Evolutionary conservation across 768 basidiomycete species (phyloP).

Genomic region (Albatrellus ellisii): DNA sequence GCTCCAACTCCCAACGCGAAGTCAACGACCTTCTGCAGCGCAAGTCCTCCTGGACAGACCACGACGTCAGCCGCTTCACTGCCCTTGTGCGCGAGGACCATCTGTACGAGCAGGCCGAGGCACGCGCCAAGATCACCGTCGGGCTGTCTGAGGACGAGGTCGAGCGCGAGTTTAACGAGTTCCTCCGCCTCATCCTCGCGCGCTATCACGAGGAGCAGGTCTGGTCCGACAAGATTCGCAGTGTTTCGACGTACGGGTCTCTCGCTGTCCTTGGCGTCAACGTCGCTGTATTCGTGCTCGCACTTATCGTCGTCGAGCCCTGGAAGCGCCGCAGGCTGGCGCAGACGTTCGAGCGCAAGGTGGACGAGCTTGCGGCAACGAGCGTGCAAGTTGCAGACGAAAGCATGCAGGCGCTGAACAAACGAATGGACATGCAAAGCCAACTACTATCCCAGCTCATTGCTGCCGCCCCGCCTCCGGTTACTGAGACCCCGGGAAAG

Average conservation of each 20-base stretch:
- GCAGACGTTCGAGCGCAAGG: constrained; percentile 80
- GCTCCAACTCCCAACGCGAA: constrained; percentile 83
- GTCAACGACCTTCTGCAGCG: constrained; percentile 92
- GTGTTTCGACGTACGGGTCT: constrained; percentile 87
- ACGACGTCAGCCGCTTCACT: constrained; percentile 81
- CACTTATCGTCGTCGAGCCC: constrained; percentile 87
- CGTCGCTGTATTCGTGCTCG: constrained; percentile 78
- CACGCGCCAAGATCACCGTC: constrained; percentile 51
- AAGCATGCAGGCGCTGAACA: constrained; percentile 3
- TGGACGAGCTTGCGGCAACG: constrained; percentile 38
- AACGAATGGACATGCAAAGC: constrained; percentile 9
- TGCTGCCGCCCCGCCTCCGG: background rate
- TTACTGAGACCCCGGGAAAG: no score
- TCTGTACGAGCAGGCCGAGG: constrained; percentile 68
- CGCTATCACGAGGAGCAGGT: constrained; percentile 98
- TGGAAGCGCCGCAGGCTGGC: constrained; percentile 87
- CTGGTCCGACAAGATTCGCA: constrained; percentile 98
- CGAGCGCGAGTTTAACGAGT: constrained; percentile 75
- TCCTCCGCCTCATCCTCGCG: constrained; percentile 80
- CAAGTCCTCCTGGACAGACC: constrained; percentile 86
- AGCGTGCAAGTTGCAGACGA: constrained; percentile 14
- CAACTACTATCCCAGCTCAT: background rate
- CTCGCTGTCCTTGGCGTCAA: constrained; percentile 80
- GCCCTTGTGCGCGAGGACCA: constrained; percentile 86
- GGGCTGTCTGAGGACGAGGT: constrained; percentile 64